A percentile compares a stretch with the other conserved stretches of the same genome.
Conservation (phyloP, 257 asterid genomes). For the Datura wrightii region DNA sequence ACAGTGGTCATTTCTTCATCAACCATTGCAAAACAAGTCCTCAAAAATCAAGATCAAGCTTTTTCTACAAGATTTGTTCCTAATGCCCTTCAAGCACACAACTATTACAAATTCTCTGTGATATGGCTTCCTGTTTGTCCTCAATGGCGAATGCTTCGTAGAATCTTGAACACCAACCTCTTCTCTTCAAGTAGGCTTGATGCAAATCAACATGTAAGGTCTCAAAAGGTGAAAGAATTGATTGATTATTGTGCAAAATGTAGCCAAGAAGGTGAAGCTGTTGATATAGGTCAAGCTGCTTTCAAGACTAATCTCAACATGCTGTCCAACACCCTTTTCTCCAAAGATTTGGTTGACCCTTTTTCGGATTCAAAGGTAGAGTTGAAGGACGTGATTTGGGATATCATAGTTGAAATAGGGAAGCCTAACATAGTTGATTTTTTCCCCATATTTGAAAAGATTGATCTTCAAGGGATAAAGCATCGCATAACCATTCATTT, state of each 20-base stretch:
- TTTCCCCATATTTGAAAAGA: neutral
- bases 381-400: neutral
- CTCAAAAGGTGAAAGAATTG: constrained; percentile 34
- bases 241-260: constrained; percentile 6
- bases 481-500: neutral
- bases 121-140: too few species aligned
- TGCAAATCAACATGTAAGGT: constrained; percentile 36
- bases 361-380: constrained; percentile 35
- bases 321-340: constrained; percentile 39
- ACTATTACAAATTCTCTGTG: too few species aligned
- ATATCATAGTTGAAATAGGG: neutral
- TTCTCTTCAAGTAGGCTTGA: too few species aligned
- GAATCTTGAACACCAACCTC: too few species aligned
- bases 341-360: constrained; percentile 39
- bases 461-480: neutral
- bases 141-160: too few species aligned
- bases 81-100: too few species aligned
- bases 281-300: constrained; percentile 36
- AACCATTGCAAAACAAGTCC: too few species aligned
- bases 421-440: neutral
- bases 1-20: neutral
- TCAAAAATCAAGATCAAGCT: too few species aligned
- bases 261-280: constrained; percentile 8
- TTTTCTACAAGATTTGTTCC: too few species aligned
- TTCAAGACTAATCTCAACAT: constrained; percentile 36